Evolutionary conservation across 2,329 filamentous ascomycete species (phyloP).

Genomic region (Fusarium duplospermum): DNA sequence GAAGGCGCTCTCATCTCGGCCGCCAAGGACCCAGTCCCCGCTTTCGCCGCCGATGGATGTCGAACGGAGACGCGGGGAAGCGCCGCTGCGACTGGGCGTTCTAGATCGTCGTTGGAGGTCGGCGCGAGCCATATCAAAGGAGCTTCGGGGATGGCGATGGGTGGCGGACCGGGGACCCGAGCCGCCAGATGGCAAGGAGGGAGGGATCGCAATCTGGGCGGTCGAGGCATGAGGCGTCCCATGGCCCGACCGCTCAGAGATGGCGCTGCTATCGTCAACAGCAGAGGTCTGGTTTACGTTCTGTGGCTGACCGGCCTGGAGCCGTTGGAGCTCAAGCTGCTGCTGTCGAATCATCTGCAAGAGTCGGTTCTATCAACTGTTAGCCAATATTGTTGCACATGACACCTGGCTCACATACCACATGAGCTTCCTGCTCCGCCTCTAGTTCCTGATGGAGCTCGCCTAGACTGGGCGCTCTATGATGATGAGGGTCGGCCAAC

Average conservation of each 20-base stretch:
- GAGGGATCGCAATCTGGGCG: slow-evolving; percentile 49
- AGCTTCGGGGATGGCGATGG: slow-evolving; percentile 64
- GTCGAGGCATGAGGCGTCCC: slow-evolving; percentile 49
- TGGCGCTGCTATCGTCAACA: slow-evolving; percentile 59
- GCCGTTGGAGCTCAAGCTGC: slow-evolving; percentile 75
- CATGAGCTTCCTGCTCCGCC: slow-evolving; percentile 82
- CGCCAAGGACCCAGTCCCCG: slow-evolving; percentile 71
- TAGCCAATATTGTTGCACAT: slow-evolving; percentile 14
- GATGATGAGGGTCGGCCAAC: slow-evolving; percentile 68
- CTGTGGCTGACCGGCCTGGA: slow-evolving; percentile 60
- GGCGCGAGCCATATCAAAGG: slow-evolving; percentile 68
- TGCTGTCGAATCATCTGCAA: slow-evolving; percentile 81
- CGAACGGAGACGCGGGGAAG: slow-evolving; percentile 67
- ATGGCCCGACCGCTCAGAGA: slow-evolving; percentile 58
- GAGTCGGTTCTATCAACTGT: slow-evolving; percentile 71
- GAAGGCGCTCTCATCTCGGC: slow-evolving; percentile 79
- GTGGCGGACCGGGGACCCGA: slow-evolving; percentile 65
- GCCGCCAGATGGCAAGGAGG: slow-evolving; percentile 48
- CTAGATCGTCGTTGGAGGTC: slow-evolving; percentile 68
- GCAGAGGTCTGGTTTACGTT: slow-evolving; percentile 50
- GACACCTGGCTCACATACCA: slow-evolving; percentile 61
- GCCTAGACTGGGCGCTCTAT: slow-evolving; percentile 76
- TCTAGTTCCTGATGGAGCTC: slow-evolving; percentile 84
- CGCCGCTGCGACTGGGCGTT: slow-evolving; percentile 68
- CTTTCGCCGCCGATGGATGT: slow-evolving; percentile 70